phyloP scores from a whole-genome alignment of 176 grass and related monocot species.

The Olyra latifolia region DNA sequence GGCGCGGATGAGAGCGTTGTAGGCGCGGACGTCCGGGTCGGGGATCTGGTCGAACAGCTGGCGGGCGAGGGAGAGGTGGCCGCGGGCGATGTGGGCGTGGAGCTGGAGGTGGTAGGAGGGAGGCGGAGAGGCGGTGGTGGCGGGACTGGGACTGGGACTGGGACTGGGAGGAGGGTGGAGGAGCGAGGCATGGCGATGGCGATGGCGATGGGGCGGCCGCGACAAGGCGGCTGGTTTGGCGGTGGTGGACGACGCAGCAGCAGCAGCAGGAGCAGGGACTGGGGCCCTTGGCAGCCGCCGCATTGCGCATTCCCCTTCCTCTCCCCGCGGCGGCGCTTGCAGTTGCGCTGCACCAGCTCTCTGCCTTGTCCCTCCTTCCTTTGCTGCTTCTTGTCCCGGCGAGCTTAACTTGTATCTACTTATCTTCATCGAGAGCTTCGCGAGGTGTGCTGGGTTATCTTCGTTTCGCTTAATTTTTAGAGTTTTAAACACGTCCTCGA shows the following conservation, averaged over 20 bases:
- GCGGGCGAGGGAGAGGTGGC: slow-evolving; percentile 41
- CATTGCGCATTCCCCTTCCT: neutral
- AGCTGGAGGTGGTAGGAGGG: slow-evolving; percentile 7
- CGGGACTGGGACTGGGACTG: neutral
- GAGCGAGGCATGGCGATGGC: neutral
- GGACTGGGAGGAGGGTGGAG: neutral
- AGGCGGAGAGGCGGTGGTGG: neutral
- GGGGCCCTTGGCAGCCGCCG: too few relatives aligned
- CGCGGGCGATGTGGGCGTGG: slow-evolving; percentile 44
- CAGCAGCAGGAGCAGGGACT: too few relatives aligned
- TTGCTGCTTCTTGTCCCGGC: too few relatives aligned
- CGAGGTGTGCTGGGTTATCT: too few relatives aligned
- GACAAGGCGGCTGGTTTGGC: neutral
- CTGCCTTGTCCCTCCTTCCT: too few relatives aligned
- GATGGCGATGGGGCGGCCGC: neutral
- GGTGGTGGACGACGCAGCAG: neutral
- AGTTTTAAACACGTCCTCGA: too few relatives aligned
- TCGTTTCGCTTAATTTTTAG: too few relatives aligned
- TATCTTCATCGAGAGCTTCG: too few relatives aligned
- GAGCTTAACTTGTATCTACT: too few relatives aligned
- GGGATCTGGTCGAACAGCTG: slow-evolving; percentile 61
- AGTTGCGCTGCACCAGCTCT: too few relatives aligned
- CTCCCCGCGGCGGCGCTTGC: too few relatives aligned
- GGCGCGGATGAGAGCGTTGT: slow-evolving; percentile 70
- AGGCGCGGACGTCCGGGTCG: slow-evolving; percentile 44